phyloP scores from a whole-genome alignment of 257 asterid species.

The Galeopsis tetrahit region DNA sequence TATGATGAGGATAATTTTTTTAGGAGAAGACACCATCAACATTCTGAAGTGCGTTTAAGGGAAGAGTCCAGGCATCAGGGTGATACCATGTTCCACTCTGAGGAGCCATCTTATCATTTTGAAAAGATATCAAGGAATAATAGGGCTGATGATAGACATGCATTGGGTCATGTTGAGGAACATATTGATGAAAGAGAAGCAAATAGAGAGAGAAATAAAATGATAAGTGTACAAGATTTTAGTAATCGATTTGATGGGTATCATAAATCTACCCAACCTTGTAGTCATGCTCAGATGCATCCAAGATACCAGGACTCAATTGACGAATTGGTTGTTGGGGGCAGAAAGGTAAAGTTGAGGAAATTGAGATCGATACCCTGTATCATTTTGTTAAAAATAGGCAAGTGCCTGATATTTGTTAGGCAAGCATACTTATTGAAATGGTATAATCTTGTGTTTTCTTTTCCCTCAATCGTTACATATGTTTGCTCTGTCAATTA shows the following conservation, averaged over 20 bases:
- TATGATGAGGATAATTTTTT: constrained; percentile 38
- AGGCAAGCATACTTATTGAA: constrained; percentile 34
- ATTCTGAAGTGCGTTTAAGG: constrained; percentile 42
- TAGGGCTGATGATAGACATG: constrained; percentile 41
- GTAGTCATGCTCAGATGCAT: constrained; percentile 34
- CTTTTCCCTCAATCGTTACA: constrained; percentile 2
- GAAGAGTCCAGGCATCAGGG: constrained; percentile 38
- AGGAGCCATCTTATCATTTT: constrained; percentile 39
- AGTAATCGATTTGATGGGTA: constrained; percentile 40
- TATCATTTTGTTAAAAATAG: constrained; percentile 36
- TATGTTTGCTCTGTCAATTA: constrained; percentile 19
- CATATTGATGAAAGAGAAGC: constrained; percentile 40
- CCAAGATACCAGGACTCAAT: constrained; percentile 48
- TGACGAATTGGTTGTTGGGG: constrained; percentile 49
- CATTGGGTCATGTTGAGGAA: constrained; percentile 34
- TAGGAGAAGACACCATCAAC: constrained; percentile 42
- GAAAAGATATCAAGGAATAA: constrained; percentile 36
- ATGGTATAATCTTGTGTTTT: constrained; percentile 21
- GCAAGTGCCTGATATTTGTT: constrained; percentile 37
- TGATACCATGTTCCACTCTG: constrained; percentile 31
- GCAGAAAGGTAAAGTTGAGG: constrained; percentile 62
- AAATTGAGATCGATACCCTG: constrained; percentile 40
- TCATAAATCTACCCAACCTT: constrained; percentile 35
- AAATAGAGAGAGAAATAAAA: constrained; percentile 29
- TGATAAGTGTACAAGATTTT: constrained; percentile 35